Evolutionary conservation across 176 grass and related monocot genomes (phyloP).

Genomic region (Ensete glaucum): DNA sequence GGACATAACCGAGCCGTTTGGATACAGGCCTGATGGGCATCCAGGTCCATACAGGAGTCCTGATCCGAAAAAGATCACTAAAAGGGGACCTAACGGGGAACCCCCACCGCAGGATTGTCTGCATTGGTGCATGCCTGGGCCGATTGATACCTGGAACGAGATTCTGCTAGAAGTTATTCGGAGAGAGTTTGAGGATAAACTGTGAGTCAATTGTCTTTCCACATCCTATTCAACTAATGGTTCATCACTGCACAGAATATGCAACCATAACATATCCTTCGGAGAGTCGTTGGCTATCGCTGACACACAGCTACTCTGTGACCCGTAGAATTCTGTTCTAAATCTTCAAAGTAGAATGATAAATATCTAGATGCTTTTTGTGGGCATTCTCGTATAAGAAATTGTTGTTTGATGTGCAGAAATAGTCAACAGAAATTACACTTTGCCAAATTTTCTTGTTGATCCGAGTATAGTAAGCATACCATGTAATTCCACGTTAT

Average conservation of each 20-base stretch:
- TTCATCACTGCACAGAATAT: not conserved
- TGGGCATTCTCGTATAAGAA: not conserved
- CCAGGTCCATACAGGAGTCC: constrained; percentile 78
- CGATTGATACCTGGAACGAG: constrained; percentile 88
- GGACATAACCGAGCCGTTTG: constrained; percentile 72
- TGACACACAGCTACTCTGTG: not conserved
- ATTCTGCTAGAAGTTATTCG: constrained; percentile 71
- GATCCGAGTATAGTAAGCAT: not conserved
- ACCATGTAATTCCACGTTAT: not conserved
- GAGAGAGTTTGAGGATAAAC: constrained; percentile 36
- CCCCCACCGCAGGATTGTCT: constrained; percentile 91
- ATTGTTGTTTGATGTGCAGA: not conserved
- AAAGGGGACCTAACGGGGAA: constrained; percentile 69
- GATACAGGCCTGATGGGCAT: constrained; percentile 75
- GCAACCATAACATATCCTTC: not conserved
- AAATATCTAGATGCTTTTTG: not conserved
- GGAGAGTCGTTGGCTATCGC: not conserved
- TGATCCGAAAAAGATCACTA: constrained; percentile 87
- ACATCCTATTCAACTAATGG: not conserved
- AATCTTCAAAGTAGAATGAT: not conserved
- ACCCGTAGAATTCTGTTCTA: not conserved
- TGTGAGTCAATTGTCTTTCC: not conserved
- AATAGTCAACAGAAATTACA: not conserved
- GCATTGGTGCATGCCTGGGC: constrained; percentile 98
- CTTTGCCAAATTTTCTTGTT: not conserved